Base-by-base conservation (phyloP, 2,329 filamentous ascomycete species). In the Aspergillaceae sp. region DNA sequence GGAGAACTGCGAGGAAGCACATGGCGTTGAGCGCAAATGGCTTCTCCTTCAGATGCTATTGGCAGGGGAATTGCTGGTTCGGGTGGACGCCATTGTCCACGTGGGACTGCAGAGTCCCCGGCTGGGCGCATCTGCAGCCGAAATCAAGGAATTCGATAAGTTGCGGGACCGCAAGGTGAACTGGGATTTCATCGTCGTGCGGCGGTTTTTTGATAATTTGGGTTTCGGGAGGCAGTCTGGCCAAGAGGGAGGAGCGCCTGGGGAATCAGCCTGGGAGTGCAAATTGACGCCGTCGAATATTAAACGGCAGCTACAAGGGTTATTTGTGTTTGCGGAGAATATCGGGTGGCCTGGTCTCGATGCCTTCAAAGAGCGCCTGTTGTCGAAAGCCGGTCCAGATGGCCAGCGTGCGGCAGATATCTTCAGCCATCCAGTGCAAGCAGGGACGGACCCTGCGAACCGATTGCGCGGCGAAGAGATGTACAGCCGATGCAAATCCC, bases 161-260 rank as follows among this genome's bases (percentile, higher is more conserved):
- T 56, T 74, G 38, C 70, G 73, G 46, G 73, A 68, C n/a, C 62
- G 65, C 4, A 79, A 80, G 53, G 65, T 75, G 4, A 71, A 77
- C 44, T 80, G 77, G 77, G 76, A 79, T 58, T 59, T 80, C 27
- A 65, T 80, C 2, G 65, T 76, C 11, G 74, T 73, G 5, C 69
- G 74, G 26, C 67, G 73, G 2, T 78, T 79, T 43, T 59, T 78
- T 30, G 71, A 77, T 38, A 77, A 73, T 42, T 62, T 79, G n/a
- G 56, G 65, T 11, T 65, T 75, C 10, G 53, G 51, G 29, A 64
- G 58, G 6, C 43, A 46, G 7, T 19, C 11, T 9, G 26, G 36
- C 19, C 11, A 38, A 38, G 36, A 38, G 27, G 19, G 19, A 19
- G 19, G 19, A 19, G 19, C 19, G 19, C 19, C 19, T 19, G 19